Evolutionary conservation across 352 stramenopile genomes (phyloP), one percentile per base, ranked within the genome.

Genomic region (Phytophthora pseudosyringae): DNA sequence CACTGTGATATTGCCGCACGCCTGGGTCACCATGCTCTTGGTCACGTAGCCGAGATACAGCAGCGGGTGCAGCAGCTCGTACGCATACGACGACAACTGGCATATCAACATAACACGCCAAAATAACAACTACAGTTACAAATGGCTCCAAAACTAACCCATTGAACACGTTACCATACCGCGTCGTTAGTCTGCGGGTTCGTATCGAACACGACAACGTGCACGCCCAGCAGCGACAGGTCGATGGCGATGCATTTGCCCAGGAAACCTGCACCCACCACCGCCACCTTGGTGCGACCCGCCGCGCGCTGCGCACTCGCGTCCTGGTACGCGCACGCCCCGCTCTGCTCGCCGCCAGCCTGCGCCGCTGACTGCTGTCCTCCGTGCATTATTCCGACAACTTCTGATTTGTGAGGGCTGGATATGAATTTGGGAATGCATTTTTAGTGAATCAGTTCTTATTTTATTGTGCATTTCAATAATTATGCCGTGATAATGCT

Each of bases 11-110:
- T 83, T 79, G 18, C 63, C 47, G 59, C 80, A 88, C 0, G 80
- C 81, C 25, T 81, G 71, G 10, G 78, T 89, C 48, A 90, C 60
- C 80, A 93, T 89, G 59, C 73, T 81, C 72, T 90, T 88, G 64
- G 81, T 89, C 26, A 90, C 81, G 74, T 90, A 93, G 26, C 83
- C 83, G 16, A 93, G 72, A 53, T 89, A 80, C 55, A 88, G 66
- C 66, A 93, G 68, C 53, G 83, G 83, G 39, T 87, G 84, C 43
- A 93, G 69, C 55, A 88, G 64, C 51, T 90, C 81, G 44, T 85
- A 88, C 46, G 77, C 77, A 48, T 79, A 87, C 12, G 79, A 71
- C 28, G 78, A 78, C 6, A 90, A 58, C 81, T 90, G 49, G 21
- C 21, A 21, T 21, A 21, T 21, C 21, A 36, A 25, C n/a, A 43